These are phyloP conservation scores for Candida taoyuanica DNA, from an alignment of 805 yeast species.

Conservation along the genomic window DNA sequence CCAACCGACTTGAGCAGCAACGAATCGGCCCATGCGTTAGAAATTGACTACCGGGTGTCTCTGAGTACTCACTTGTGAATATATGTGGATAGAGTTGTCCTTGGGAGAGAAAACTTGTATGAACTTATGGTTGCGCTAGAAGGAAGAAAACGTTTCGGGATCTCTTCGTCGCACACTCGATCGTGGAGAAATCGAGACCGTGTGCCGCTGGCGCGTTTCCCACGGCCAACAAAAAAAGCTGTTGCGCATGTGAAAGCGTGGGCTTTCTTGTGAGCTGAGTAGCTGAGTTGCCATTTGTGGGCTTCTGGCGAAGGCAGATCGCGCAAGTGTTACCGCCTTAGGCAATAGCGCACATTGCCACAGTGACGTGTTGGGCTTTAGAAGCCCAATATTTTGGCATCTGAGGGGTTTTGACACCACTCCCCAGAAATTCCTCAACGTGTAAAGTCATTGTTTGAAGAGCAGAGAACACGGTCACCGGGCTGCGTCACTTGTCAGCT, in stretches of 20 bases:
- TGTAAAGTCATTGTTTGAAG: too few relatives aligned
- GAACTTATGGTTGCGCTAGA: too few relatives aligned
- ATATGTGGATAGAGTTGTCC: slow-evolving; percentile 2
- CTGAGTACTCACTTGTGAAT: slow-evolving; percentile 7
- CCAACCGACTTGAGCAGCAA: too few relatives aligned
- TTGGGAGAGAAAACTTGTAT: not conserved
- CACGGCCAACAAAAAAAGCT: not conserved
- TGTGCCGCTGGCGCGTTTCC: too few relatives aligned
- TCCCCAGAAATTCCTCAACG: too few relatives aligned
- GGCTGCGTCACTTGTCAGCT: not conserved
- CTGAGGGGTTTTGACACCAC: too few relatives aligned
- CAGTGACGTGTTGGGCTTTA: not conserved
- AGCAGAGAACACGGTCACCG: too few relatives aligned
- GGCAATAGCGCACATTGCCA: not conserved
- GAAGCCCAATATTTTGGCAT: not conserved
- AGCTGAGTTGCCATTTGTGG: not conserved
- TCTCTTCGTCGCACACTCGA: not conserved
- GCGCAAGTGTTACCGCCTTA: not conserved
- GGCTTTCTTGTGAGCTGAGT: not conserved
- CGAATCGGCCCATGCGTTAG: too few relatives aligned
- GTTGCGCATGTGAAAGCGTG: slow-evolving; percentile 2
- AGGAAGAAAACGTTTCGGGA: not conserved
- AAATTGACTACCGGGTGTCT: too few relatives aligned
- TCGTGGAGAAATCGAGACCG: too few relatives aligned
- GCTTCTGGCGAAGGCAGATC: not conserved